Percentiles rank a stretch among this genome's conserved stretches.
Conservation (phyloP, 179 eudicot species). For the Spinacia oleracea region DNA sequence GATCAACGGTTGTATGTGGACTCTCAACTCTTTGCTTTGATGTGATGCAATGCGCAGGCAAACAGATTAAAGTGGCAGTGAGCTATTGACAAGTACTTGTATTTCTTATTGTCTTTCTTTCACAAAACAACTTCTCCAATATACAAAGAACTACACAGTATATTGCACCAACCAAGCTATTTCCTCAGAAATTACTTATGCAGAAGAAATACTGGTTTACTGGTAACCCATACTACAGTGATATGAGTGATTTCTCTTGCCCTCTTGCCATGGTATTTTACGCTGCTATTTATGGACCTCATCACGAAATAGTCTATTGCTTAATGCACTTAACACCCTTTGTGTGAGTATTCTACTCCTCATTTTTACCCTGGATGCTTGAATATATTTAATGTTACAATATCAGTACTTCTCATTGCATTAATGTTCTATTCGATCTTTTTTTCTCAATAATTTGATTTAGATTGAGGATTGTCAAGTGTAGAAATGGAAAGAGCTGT, state of each 20-base stretch:
- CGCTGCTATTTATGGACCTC: neutral
- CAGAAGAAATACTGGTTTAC: constrained; percentile 10
- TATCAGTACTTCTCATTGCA: neutral
- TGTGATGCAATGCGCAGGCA: too few relatives aligned
- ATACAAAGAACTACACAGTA: neutral
- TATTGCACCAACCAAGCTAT: neutral
- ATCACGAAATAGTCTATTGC: neutral
- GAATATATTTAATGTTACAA: neutral
- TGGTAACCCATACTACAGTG: neutral
- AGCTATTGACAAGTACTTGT: constrained; percentile 10
- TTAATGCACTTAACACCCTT: neutral
- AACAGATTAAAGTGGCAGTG: neutral
- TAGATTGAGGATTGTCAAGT: neutral
- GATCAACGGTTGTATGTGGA: neutral
- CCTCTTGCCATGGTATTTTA: neutral
- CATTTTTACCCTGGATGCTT: neutral
- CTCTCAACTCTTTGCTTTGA: neutral
- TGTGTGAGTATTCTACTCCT: neutral
- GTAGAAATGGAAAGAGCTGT: neutral
- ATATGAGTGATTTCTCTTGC: neutral
- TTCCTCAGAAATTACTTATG: neutral
- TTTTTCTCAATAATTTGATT: neutral
- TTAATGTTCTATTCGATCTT: neutral
- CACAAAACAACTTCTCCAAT: neutral
- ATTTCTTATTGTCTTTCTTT: neutral